A percentile compares a stretch with the other conserved stretches of the same genome.
phyloP scores from a whole-genome alignment of 139 green algal species.

The Pseudopediastrum boryanum region DNA sequence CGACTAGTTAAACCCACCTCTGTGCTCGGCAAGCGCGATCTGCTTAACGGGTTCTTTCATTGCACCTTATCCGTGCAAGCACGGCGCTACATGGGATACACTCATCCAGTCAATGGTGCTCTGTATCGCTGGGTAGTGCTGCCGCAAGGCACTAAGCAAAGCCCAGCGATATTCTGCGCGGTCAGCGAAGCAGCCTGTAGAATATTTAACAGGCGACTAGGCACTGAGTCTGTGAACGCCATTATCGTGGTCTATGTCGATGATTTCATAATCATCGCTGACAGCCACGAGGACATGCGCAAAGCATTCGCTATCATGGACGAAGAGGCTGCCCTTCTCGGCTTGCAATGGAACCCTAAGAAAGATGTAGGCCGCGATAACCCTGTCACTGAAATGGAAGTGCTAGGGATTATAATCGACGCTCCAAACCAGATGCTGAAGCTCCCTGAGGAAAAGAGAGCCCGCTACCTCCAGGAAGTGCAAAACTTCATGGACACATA shows the following conservation, averaged over 20 bases:
- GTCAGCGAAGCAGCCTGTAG: neutral
- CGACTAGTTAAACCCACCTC: neutral
- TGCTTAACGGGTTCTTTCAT: constrained; percentile 21
- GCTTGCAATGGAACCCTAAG: neutral
- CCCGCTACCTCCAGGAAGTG: neutral
- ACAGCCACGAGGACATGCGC: neutral
- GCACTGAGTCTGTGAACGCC: constrained; percentile 3
- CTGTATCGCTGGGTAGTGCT: constrained; percentile 10
- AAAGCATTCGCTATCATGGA: neutral
- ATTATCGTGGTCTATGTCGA: neutral
- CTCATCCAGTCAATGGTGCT: neutral
- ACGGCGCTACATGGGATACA: constrained; percentile 23
- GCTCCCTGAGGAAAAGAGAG: neutral
- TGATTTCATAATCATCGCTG: neutral
- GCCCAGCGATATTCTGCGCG: constrained; percentile 9
- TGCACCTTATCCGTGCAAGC: neutral
- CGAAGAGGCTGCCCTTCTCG: neutral
- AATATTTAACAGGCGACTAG: constrained; percentile 14
- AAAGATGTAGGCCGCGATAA: neutral
- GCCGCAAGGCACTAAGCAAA: constrained; percentile 17
- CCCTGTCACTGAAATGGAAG: neutral
- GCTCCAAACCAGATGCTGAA: neutral
- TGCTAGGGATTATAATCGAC: neutral
- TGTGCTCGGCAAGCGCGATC: constrained; percentile 4
- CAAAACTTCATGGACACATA: neutral